Conservation (phyloP, 2,329 filamentous ascomycete species). For the Biscogniauxia mediterranea region DNA sequence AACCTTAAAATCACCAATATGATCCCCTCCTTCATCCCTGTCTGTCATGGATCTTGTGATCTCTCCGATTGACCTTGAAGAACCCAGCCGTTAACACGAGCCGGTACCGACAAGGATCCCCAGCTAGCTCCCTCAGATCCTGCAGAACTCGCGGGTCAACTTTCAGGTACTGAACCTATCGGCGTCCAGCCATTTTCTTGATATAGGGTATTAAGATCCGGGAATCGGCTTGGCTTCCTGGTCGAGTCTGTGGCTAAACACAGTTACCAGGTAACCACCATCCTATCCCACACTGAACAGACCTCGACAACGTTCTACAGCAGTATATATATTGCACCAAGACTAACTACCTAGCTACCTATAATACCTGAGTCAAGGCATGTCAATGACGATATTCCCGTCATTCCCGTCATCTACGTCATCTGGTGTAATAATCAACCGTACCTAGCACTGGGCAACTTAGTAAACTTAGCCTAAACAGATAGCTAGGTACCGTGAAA, state of each 20-base stretch:
- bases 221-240: neutral
- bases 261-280: neutral
- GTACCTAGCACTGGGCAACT: neutral
- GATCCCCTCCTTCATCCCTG: constrained; percentile 17
- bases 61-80: constrained; percentile 17
- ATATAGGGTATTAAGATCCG: constrained; percentile 10
- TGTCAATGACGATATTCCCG: neutral
- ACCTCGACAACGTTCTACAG: neutral
- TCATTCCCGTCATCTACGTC: neutral
- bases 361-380: neutral
- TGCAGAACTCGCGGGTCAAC: constrained; percentile 16
- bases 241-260: neutral
- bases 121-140: constrained; percentile 9
- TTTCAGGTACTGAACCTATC: constrained; percentile 24
- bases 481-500: too few species aligned
- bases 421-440: neutral
- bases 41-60: constrained; percentile 20
- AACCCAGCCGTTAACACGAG: constrained; percentile 20
- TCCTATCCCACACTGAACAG: neutral
- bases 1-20: constrained; percentile 14
- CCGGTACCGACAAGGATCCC: constrained; percentile 21
- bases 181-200: constrained; percentile 13
- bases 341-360: too few species aligned
- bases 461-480: neutral
- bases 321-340: neutral